These are phyloP conservation scores for Peziza echinospora DNA, from an alignment of 495 filamentous ascomycete species.

Conservation along the genomic window DNA sequence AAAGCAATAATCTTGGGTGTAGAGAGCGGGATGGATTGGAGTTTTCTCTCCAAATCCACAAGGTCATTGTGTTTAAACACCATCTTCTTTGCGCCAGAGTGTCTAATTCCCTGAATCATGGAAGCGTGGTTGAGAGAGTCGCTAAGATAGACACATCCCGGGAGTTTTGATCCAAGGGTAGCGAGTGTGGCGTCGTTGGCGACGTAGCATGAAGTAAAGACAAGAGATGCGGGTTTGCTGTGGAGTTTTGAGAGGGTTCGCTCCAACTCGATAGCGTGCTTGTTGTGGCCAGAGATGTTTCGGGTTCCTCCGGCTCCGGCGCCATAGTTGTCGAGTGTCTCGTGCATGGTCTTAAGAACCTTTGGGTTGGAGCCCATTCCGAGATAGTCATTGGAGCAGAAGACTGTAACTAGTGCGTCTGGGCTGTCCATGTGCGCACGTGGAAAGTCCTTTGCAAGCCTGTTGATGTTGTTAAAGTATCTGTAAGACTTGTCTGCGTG, in stretches of 20 bases:
- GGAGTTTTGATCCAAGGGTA: conserved; percentile 85
- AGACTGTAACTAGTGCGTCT: conserved; percentile 85
- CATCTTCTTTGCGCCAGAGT: conserved; percentile 87
- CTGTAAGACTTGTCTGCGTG: conserved; percentile 99
- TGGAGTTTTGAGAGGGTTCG: conserved; percentile 62
- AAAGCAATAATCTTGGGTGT: conserved; percentile 96
- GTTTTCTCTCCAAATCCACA: conserved; percentile 67
- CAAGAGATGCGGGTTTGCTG: conserved; percentile 75
- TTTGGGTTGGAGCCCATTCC: conserved; percentile 86
- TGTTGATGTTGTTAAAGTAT: conserved; percentile 99
- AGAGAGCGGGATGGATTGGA: conserved; percentile 62
- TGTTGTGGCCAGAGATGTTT: conserved; percentile 95
- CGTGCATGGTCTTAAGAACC: conserved; percentile 79
- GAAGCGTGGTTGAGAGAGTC: conserved; percentile 94
- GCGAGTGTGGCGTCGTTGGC: conserved; percentile 96
- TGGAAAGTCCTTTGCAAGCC: conserved; percentile 86
- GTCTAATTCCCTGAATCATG: conserved; percentile 98
- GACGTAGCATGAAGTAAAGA: conserved; percentile 93
- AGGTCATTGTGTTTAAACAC: conserved; percentile 98
- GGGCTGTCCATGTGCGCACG: conserved; percentile 70
- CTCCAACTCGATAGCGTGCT: conserved; percentile 76
- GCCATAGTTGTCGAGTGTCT: conserved; percentile 83
- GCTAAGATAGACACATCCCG: conserved; percentile 84
- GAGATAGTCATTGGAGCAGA: conserved; percentile 98
- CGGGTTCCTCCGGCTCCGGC: conserved; percentile 88